Conservation (phyloP, 1,284 basidiomycete genomes). For the Chalciporus sp. region DNA sequence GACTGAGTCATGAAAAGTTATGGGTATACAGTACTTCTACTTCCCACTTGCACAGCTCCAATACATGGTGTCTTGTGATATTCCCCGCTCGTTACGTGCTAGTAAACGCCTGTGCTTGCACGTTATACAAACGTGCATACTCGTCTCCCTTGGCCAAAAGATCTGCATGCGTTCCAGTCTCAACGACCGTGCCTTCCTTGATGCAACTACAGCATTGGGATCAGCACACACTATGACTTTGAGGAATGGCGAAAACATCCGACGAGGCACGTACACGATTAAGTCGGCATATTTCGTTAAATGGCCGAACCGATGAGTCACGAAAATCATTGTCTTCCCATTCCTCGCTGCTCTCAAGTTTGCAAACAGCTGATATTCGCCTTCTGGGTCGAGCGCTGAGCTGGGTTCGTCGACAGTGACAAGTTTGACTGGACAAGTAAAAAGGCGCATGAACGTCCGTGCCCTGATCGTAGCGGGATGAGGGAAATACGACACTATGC, state of each 20-base stretch:
- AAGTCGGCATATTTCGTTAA: constrained; percentile 64
- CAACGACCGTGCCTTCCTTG: constrained; percentile 55
- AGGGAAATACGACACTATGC: background rate
- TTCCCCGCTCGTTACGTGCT: background rate
- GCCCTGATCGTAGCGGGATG: constrained; percentile 23
- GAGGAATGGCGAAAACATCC: background rate
- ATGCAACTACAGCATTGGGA: constrained; percentile 49
- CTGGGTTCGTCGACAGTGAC: constrained; percentile 56
- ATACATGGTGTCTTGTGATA: too few relatives aligned
- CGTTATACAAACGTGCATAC: constrained; percentile 56
- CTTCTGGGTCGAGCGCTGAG: constrained; percentile 54
- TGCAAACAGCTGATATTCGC: constrained; percentile 52
- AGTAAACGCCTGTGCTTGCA: constrained; percentile 56
- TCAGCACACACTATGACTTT: background rate
- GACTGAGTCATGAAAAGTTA: too few relatives aligned
- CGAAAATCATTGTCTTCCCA: constrained; percentile 68
- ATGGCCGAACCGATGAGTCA: constrained; percentile 70
- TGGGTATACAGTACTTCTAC: too few relatives aligned
- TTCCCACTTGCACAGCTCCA: too few relatives aligned
- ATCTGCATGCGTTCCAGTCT: constrained; percentile 55
- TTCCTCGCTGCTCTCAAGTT: constrained; percentile 50
- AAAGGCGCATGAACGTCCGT: constrained; percentile 47
- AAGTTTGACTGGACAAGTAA: constrained; percentile 44
- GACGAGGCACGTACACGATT: constrained; percentile 48
- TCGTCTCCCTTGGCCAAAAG: constrained; percentile 49